Evolutionary conservation across 2,329 filamentous ascomycete genomes (phyloP).

Genomic region (Neurospora crassa): DNA sequence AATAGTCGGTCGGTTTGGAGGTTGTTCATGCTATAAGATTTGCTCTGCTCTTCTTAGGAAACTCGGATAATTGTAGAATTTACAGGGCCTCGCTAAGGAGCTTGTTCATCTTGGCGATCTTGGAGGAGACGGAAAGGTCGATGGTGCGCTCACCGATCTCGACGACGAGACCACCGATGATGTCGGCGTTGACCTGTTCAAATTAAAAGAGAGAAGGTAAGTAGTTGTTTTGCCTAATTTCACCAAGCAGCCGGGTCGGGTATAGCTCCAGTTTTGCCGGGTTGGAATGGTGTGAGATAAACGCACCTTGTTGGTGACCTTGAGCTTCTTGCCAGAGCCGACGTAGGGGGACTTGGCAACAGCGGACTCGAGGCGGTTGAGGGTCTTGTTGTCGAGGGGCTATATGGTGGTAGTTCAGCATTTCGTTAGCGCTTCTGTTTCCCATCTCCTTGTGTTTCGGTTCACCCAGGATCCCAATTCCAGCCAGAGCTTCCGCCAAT

Average conservation of each 20-base stretch:
- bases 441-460: neutral
- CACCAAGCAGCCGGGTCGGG: neutral
- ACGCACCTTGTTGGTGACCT: constrained; percentile 77
- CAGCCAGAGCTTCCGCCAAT: neutral
- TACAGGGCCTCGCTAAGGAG: constrained; percentile 93
- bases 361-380: constrained; percentile 76
- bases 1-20: neutral
- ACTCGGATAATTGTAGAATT: constrained; percentile 32
- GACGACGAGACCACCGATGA: constrained; percentile 86
- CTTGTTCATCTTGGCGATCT: constrained; percentile 99
- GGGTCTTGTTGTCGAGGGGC: constrained; percentile 79
- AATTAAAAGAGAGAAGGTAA: neutral
- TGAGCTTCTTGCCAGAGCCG: constrained; percentile 91
- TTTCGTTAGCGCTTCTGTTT: constrained; percentile 16
- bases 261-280: neutral
- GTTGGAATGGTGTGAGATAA: constrained; percentile 1
- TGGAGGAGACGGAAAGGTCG: constrained; percentile 88
- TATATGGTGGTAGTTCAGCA: constrained; percentile 25
- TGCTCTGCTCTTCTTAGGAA: constrained; percentile 1
- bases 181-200: constrained; percentile 77
- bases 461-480: neutral
- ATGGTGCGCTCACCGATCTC: constrained; percentile 98
- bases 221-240: neutral
- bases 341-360: constrained; percentile 85
- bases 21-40: neutral